phyloP scores from a whole-genome alignment of 139 green algal genomes.

The Chlorella sp. region DNA sequence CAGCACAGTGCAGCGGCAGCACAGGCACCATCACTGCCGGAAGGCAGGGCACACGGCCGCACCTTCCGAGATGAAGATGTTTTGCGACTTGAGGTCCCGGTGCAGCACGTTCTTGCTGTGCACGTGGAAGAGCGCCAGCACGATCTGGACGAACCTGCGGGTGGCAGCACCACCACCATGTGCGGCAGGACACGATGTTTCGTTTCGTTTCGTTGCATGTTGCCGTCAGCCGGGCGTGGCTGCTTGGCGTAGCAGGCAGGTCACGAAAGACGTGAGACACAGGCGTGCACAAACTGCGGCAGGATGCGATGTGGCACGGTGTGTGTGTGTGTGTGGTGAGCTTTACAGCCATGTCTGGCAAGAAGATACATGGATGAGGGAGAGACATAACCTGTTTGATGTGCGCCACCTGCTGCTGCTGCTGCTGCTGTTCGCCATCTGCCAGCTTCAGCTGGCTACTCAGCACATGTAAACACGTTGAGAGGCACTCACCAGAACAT shows the following conservation, averaged over 20 bases:
- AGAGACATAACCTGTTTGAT: too few species aligned
- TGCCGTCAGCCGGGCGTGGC: too few species aligned
- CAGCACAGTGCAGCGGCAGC: not conserved
- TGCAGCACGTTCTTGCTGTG: constrained; percentile 59
- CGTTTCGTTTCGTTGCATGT: too few species aligned
- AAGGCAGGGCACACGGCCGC: too few species aligned
- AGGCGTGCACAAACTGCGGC: not conserved
- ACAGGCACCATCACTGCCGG: not conserved
- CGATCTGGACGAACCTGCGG: constrained; percentile 47
- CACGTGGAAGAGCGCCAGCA: constrained; percentile 42
- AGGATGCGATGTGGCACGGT: not conserved
- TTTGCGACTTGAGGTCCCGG: constrained; percentile 58
- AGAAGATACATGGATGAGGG: not conserved
- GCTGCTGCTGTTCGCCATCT: too few species aligned
- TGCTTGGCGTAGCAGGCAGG: too few species aligned
- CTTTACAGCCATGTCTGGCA: not conserved
- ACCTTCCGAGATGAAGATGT: constrained; percentile 53
- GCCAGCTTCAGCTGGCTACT: too few species aligned
- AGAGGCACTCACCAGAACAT: constrained; percentile 49
- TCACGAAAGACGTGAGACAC: too few species aligned
- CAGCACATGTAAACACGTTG: too few species aligned
- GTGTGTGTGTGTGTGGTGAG: constrained; percentile 1
- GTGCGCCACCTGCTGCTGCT: too few species aligned
- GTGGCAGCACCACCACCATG: not conserved
- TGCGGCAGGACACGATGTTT: constrained; percentile 3